A percentile compares a stretch with the other conserved stretches of the same genome.
Conservation (phyloP, 139 green algal genomes). For the Limnomonas spitsbergensis region DNA sequence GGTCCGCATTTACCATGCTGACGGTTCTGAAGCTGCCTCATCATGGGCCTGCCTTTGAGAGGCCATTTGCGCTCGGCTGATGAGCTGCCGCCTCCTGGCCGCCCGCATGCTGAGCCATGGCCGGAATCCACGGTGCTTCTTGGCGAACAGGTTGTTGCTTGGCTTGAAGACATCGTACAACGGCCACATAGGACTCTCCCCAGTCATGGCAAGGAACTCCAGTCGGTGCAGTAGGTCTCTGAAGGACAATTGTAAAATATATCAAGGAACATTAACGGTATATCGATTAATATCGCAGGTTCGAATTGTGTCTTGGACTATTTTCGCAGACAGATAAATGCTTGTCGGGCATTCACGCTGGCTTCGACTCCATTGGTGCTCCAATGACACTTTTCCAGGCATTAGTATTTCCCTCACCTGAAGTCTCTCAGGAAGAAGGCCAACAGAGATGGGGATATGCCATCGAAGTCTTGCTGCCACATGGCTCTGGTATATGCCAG, state of each 20-base stretch:
- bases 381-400: no score
- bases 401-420: not conserved
- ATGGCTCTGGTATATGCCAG: constrained; percentile 37
- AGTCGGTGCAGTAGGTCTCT: constrained; percentile 39
- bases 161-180: constrained; percentile 51
- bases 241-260: not conserved
- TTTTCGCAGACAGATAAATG: no score
- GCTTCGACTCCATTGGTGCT: no score
- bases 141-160: constrained; percentile 40
- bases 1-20: no score
- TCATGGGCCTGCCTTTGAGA: not conserved
- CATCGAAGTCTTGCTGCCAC: constrained; percentile 37
- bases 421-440: constrained; percentile 47
- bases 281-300: no score
- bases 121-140: constrained; percentile 21
- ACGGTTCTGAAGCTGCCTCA: no score
- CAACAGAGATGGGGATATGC: constrained; percentile 38
- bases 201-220: constrained; percentile 49
- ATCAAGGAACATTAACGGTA: no score
- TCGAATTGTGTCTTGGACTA: no score
- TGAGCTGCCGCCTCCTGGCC: not conserved
- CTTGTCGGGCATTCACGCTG: no score
- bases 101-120: constrained; percentile 17
- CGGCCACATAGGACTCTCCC: constrained; percentile 6
- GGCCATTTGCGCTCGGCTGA: not conserved